Percentiles rank a stretch among this genome's conserved stretches.
Evolutionary conservation across 805 yeast species (phyloP).

Genomic region (Candida hungchunana): DNA sequence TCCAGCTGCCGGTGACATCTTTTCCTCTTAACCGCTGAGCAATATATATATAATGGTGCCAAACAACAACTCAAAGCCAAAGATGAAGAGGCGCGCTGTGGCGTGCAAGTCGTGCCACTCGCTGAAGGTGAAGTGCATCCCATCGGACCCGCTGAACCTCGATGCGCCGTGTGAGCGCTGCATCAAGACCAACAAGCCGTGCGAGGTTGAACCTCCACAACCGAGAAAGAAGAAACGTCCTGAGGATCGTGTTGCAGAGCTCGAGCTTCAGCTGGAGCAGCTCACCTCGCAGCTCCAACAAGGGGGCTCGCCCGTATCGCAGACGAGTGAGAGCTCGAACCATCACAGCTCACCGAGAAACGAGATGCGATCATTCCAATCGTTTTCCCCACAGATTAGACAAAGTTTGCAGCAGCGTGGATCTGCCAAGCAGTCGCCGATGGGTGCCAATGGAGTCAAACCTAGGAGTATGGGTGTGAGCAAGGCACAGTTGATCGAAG

Average conservation of each 20-base stretch:
- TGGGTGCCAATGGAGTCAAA: too few species aligned
- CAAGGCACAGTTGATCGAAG: constrained; percentile 34
- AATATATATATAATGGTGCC: too few species aligned
- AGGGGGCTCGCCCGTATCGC: constrained; percentile 8
- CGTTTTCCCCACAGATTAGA: constrained; percentile 1
- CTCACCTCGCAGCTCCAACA: constrained; percentile 19
- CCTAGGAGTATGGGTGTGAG: constrained; percentile 12
- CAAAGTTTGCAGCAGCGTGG: too few species aligned
- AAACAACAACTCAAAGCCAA: too few species aligned
- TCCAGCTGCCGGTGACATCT: too few species aligned
- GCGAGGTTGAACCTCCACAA: constrained; percentile 65
- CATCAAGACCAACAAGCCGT: constrained; percentile 51
- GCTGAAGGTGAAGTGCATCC: constrained; percentile 80
- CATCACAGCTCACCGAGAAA: background rate
- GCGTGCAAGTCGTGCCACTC: constrained; percentile 78
- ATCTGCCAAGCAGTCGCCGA: too few species aligned
- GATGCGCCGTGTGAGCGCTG: constrained; percentile 74
- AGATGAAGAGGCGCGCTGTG: constrained; percentile 34
- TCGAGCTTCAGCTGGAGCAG: constrained; percentile 28
- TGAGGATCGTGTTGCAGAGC: constrained; percentile 29
- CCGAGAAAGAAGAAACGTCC: constrained; percentile 43
- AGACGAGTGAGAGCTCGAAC: constrained; percentile 7
- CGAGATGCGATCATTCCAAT: constrained; percentile 1
- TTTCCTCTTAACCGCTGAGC: too few species aligned
- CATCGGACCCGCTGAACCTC: constrained; percentile 54